Evolutionary conservation across 2,329 filamentous ascomycete species (phyloP), one percentile per base, ranked within the genome.

Genomic region (Acephala macrosclerotiorum): DNA sequence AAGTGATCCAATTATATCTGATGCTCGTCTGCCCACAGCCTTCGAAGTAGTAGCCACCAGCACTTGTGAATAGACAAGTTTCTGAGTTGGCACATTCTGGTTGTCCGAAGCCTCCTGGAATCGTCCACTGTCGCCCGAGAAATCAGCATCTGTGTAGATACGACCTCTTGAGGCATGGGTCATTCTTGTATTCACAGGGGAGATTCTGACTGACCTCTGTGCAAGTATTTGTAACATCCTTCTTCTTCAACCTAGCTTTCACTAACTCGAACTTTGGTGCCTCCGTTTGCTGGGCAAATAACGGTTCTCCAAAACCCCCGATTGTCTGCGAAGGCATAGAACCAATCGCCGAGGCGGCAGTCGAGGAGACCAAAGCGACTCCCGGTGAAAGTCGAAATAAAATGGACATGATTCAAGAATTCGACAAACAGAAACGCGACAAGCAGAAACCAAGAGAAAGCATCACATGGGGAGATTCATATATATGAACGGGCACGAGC

Each of bases 31-130:
- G 29, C 3, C 71, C 72, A 65, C 72, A 73, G 22, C 71, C 72
- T 58, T 72, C 72, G 57, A 71, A 72, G 45, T 53, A 53, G 40
- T 58, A 60, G 12, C 68, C 69, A 58, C 40, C 29, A 2, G 62
- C 63, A 55, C 56, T 68, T 18, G 66, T 65, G 63, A 73, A 73
- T 11, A 73, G 26, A 60, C 72, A 73, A 8, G 72, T 73, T 55
- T 66, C 55, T 16, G 64, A 65, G 47, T 55, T 59, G 6, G 20
- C 45, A 59, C 72, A 73, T 53, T 59, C n/a, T 8, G 72, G 72
- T 35, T 69, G 65, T 55, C 68, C 70, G 25, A 49, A 49, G 45
- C 67, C 66, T 68, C 61, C 16, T 58, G n/a, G 36, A 29, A 6
- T n/a, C 61, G 36, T 49, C 20, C 25, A 20, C 25, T 25, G 9